A percentile compares a stretch with the other conserved stretches of the same genome.
These are phyloP conservation scores for Actinomortierella wolfii DNA, from an alignment of 371 early-diverging fungal genomes.

Conservation along the genomic window DNA sequence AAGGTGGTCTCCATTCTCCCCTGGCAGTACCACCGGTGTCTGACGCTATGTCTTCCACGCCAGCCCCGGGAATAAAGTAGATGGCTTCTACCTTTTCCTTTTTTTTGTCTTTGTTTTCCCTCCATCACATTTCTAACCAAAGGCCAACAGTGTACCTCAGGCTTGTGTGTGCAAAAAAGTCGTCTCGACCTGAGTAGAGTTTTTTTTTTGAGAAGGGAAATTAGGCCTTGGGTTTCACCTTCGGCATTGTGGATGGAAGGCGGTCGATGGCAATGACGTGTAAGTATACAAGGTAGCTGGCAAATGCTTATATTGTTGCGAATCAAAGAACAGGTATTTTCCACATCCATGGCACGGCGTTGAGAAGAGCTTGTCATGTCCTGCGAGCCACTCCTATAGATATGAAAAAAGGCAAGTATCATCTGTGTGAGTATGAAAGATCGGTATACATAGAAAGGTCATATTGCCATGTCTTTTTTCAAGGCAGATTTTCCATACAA, in stretches of 20 bases:
- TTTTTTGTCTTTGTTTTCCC: slow-evolving; percentile 3
- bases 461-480: no score
- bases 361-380: slow-evolving; percentile 30
- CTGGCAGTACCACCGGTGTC: no score
- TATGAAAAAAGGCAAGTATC: not conserved
- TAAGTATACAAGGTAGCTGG: slow-evolving; percentile 38
- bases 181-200: no score
- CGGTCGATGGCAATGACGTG: slow-evolving; percentile 6
- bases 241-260: slow-evolving; percentile 34
- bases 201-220: no score
- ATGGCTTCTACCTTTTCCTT: not conserved
- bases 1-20: no score
- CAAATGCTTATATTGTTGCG: slow-evolving; percentile 43
- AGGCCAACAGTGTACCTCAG: no score
- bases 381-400: slow-evolving; percentile 33
- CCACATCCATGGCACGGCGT: slow-evolving; percentile 31
- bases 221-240: no score
- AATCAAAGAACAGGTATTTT: slow-evolving; percentile 40
- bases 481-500: slow-evolving; percentile 7
- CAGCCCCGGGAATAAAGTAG: not conserved
- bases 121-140: no score
- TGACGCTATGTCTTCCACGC: no score
- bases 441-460: no score
- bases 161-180: no score
- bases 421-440: no score